Evolutionary conservation across 1,284 basidiomycete genomes (phyloP).

Genomic region (Peniophora sp.): DNA sequence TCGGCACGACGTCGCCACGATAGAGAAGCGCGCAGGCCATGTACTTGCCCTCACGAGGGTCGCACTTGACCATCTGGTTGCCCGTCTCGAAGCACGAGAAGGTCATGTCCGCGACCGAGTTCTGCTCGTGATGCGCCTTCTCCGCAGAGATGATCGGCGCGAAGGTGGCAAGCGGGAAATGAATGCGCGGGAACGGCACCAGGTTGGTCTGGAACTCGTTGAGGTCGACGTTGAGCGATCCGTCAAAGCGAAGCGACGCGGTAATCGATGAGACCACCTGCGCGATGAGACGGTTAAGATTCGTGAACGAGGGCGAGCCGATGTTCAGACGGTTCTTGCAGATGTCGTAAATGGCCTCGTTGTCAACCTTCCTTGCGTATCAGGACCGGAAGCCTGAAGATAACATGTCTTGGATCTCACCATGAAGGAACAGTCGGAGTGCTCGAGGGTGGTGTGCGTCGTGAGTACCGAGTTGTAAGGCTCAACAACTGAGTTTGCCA

Average conservation of each 20-base stretch:
- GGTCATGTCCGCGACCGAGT: slow-evolving; percentile 91
- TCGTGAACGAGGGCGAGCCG: slow-evolving; percentile 74
- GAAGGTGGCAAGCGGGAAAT: slow-evolving; percentile 89
- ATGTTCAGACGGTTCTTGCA: slow-evolving; percentile 87
- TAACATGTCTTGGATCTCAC: slow-evolving; percentile 28
- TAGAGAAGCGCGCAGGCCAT: slow-evolving; percentile 75
- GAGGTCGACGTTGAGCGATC: slow-evolving; percentile 74
- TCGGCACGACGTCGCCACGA: slow-evolving; percentile 86
- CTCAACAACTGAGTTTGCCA: slow-evolving; percentile 97
- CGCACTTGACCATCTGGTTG: slow-evolving; percentile 88
- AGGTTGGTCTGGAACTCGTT: slow-evolving; percentile 84
- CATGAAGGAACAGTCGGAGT: slow-evolving; percentile 99
- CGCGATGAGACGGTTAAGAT: slow-evolving; percentile 85
- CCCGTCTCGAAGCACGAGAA: slow-evolving; percentile 90
- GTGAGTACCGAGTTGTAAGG: slow-evolving; percentile 99
- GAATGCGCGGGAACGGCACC: slow-evolving; percentile 78
- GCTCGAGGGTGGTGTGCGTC: slow-evolving; percentile 98
- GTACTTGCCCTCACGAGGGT: slow-evolving; percentile 80
- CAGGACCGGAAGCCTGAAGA: slow-evolving; percentile 3
- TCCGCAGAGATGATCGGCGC: slow-evolving; percentile 82
- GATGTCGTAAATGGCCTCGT: slow-evolving; percentile 94
- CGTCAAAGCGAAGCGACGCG: slow-evolving; percentile 75
- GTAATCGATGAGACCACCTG: slow-evolving; percentile 88
- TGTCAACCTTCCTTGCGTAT: slow-evolving; percentile 67
- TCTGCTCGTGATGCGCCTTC: slow-evolving; percentile 84